These are phyloP conservation scores for Ustilago crameri DNA, from an alignment of 1,284 basidiomycete species.

Conservation along the genomic window DNA sequence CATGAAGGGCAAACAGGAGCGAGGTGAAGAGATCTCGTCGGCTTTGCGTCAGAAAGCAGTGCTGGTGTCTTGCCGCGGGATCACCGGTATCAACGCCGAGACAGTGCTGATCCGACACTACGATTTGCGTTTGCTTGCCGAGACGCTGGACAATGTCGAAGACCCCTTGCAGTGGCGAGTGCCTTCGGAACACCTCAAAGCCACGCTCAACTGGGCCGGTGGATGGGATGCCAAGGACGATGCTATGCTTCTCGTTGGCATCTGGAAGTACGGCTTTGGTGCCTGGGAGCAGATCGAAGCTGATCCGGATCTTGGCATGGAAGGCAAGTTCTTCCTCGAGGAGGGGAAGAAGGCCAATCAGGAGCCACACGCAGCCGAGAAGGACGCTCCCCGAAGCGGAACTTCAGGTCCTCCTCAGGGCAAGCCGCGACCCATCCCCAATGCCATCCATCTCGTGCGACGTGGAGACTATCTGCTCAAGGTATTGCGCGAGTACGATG, in stretches of 20 bases:
- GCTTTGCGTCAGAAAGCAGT: constrained; percentile 89
- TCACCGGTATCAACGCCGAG: constrained; percentile 95
- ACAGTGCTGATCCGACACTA: constrained; percentile 90
- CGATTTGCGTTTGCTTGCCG: constrained; percentile 88
- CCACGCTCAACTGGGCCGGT: constrained; percentile 94
- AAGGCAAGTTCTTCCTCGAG: constrained; percentile 96
- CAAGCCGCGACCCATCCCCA: constrained; percentile 62
- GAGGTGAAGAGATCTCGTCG: constrained; percentile 76
- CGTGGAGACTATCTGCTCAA: constrained; percentile 93
- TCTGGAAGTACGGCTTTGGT: constrained; percentile 92
- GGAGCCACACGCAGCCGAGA: constrained; percentile 38
- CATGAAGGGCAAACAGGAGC: constrained; percentile 70
- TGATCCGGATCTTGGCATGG: constrained; percentile 83
- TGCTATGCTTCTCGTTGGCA: constrained; percentile 91
- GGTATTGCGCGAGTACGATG: constrained; percentile 82
- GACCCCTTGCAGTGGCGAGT: constrained; percentile 85
- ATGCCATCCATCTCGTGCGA: constrained; percentile 85
- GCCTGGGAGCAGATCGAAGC: constrained; percentile 96
- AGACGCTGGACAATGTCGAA: constrained; percentile 72
- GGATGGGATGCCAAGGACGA: constrained; percentile 94
- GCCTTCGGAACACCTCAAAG: constrained; percentile 90
- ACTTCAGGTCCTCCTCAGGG: constrained; percentile 48
- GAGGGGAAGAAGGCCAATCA: constrained; percentile 77
- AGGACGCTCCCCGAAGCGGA: constrained; percentile 39
- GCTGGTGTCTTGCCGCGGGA: constrained; percentile 86